phyloP scores from a whole-genome alignment of 202 grass and related monocot genomes.

The Setaria italica region DNA sequence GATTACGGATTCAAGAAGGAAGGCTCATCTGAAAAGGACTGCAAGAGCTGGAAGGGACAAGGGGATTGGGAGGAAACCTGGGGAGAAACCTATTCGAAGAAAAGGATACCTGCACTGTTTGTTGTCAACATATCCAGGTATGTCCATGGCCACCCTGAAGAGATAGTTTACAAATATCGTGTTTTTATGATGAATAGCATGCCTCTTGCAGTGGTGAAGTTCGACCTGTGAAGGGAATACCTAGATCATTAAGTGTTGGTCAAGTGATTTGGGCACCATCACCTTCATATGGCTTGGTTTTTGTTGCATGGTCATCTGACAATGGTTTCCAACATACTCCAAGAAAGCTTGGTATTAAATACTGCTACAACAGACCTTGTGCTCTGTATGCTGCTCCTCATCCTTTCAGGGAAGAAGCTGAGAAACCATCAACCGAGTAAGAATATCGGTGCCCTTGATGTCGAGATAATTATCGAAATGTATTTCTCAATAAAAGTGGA shows the following conservation, averaged over 20 bases:
- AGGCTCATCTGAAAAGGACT: slow-evolving; percentile 72
- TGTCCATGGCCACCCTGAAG: slow-evolving; percentile 31
- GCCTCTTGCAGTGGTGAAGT: slow-evolving; percentile 70
- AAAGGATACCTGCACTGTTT: slow-evolving; percentile 85
- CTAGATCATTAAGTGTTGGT: slow-evolving; percentile 80
- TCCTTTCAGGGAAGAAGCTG: slow-evolving; percentile 69
- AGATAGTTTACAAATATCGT: slow-evolving; percentile 24
- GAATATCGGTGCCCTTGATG: slow-evolving; percentile 14
- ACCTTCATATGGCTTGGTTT: slow-evolving; percentile 71
- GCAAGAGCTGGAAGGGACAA: slow-evolving; percentile 88
- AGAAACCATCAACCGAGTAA: slow-evolving; percentile 53
- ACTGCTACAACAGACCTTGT: slow-evolving; percentile 94
- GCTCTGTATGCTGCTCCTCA: slow-evolving; percentile 67
- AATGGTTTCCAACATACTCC: slow-evolving; percentile 78
- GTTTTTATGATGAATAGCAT: slow-evolving; percentile 34
- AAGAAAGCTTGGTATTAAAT: slow-evolving; percentile 96
- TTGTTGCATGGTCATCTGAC: slow-evolving; percentile 91
- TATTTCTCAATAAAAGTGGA: slow-evolving; percentile 8
- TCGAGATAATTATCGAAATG: neutral
- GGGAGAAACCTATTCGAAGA: slow-evolving; percentile 95
- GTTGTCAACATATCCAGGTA: slow-evolving; percentile 76
- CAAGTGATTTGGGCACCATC: slow-evolving; percentile 91
- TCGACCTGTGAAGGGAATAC: slow-evolving; percentile 74
- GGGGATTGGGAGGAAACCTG: slow-evolving; percentile 91
- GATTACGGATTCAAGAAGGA: slow-evolving; percentile 76